A percentile compares a stretch with the other conserved stretches of the same genome.
Evolutionary conservation across 164 flowering plant species (phyloP).

Genomic region (Chimonanthus praecox): DNA sequence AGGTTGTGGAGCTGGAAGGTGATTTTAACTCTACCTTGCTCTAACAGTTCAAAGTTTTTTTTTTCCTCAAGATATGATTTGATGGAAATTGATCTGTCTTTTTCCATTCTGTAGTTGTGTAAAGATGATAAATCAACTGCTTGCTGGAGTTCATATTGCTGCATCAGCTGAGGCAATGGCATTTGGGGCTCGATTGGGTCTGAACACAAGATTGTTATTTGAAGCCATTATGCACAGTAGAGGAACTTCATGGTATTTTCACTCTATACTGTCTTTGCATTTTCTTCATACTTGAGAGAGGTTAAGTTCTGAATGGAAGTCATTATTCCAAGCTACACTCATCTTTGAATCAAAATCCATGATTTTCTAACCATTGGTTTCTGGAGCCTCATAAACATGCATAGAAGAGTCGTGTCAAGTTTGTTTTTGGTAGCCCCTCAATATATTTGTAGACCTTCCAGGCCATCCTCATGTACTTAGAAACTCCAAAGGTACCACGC

Average conservation of each 20-base stretch:
- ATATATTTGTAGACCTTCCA: too few species aligned
- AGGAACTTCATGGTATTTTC: constrained; percentile 82
- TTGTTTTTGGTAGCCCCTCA: too few species aligned
- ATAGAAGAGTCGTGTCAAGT: too few species aligned
- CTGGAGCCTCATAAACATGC: too few species aligned
- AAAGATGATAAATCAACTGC: constrained; percentile 97
- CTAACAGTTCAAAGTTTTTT: not conserved
- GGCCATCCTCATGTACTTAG: too few species aligned
- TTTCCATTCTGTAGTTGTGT: constrained; percentile 48
- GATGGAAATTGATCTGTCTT: not conserved
- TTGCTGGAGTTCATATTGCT: constrained; percentile 99
- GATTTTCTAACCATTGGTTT: too few species aligned
- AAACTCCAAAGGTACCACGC: too few species aligned
- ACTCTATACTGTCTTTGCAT: not conserved
- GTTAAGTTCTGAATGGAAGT: too few species aligned
- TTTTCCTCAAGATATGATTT: not conserved
- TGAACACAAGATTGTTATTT: constrained; percentile 70
- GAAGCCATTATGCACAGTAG: constrained; percentile 53
- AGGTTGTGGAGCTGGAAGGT: constrained; percentile 99
- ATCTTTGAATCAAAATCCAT: too few species aligned
- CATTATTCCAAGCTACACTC: too few species aligned
- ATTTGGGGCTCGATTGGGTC: constrained; percentile 90
- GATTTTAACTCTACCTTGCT: constrained; percentile 8
- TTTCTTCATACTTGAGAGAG: not conserved
- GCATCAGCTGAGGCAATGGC: constrained; percentile 98